Percentiles rank a stretch among this genome's conserved stretches.
These are phyloP conservation scores for Hippophae tibetana DNA, from an alignment of 306 rosid species.

Conservation along the genomic window DNA sequence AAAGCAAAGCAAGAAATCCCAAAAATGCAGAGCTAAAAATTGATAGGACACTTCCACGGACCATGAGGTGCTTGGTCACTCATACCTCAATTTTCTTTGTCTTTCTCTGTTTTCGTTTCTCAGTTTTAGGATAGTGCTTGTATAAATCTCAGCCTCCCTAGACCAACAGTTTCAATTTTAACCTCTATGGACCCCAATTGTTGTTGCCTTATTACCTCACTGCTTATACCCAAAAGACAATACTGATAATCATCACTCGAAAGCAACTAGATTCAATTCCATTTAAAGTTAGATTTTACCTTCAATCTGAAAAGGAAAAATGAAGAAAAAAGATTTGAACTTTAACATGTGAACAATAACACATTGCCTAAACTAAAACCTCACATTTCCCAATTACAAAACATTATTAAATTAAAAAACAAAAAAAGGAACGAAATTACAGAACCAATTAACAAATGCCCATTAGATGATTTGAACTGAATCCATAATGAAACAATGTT, in stretches of 20 bases:
- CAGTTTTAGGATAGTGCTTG: not conserved
- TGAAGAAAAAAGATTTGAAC: not conserved
- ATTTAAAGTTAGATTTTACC: not conserved
- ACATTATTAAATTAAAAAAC: too few species aligned
- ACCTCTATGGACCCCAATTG: conserved; percentile 25
- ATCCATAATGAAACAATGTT: conserved; percentile 9
- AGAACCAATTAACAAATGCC: too few species aligned
- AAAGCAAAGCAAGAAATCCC: conserved; percentile 16
- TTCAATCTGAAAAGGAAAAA: conserved; percentile 6
- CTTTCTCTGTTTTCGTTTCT: conserved; percentile 10
- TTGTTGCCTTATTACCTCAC: conserved; percentile 39
- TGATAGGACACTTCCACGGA: conserved; percentile 45
- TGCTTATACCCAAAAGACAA: conserved; percentile 20
- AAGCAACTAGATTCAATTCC: not conserved
- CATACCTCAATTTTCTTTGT: conserved; percentile 24
- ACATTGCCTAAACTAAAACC: too few species aligned
- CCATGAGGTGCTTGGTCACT: conserved; percentile 19
- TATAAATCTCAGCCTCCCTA: conserved; percentile 18
- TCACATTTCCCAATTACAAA: too few species aligned
- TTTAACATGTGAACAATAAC: too few species aligned
- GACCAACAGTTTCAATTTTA: conserved; percentile 25
- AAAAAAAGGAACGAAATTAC: too few species aligned
- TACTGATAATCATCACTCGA: conserved; percentile 1
- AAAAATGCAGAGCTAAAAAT: conserved; percentile 22
- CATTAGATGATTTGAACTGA: too few species aligned